A percentile compares a stretch with the other conserved stretches of the same genome.
Conservation (phyloP, 2,329 filamentous ascomycete genomes). For the Fusarium decemcellulare region DNA sequence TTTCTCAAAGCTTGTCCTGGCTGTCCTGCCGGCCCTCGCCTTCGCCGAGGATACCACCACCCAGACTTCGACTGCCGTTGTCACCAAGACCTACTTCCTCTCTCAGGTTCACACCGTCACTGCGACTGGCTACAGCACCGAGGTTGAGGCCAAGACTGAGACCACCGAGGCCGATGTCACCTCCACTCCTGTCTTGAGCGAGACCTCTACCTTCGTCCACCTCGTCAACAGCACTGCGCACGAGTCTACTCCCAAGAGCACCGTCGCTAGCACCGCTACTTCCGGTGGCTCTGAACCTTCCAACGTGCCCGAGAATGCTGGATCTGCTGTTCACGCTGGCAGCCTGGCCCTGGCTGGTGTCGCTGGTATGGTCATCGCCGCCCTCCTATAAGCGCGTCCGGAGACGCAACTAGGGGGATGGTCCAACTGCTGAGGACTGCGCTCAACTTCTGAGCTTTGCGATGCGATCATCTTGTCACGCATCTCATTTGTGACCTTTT, state of each 20-base stretch:
- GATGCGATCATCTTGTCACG: slow-evolving; percentile 36
- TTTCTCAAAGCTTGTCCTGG: slow-evolving; percentile 60
- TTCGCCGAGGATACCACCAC: slow-evolving; percentile 61
- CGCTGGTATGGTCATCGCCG: slow-evolving; percentile 64
- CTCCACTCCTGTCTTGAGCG: slow-evolving; percentile 25
- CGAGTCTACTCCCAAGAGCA: slow-evolving; percentile 38
- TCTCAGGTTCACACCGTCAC: slow-evolving; percentile 60
- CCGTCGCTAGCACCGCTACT: slow-evolving; percentile 21
- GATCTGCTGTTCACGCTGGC: slow-evolving; percentile 59
- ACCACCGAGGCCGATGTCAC: slow-evolving; percentile 46
- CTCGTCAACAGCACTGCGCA: slow-evolving; percentile 49
- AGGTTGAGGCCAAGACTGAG: slow-evolving; percentile 36
- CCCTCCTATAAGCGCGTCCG: slow-evolving; percentile 62
- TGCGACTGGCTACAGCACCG: slow-evolving; percentile 49
- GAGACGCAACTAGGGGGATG: slow-evolving; percentile 5
- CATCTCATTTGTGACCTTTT: slow-evolving; percentile 41
- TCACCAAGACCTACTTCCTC: slow-evolving; percentile 68
- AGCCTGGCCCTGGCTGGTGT: slow-evolving; percentile 64
- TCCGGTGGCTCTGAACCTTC: slow-evolving; percentile 49
- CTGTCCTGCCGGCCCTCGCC: slow-evolving; percentile 68
- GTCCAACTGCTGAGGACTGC: slow-evolving; percentile 5
- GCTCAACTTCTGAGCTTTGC: slow-evolving; percentile 34
- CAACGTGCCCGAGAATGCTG: slow-evolving; percentile 58
- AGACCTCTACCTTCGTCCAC: slow-evolving; percentile 36
- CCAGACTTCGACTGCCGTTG: slow-evolving; percentile 64